Evolutionary conservation across 2,329 filamentous ascomycete genomes (phyloP).

Genomic region (Fusarium chuoi): DNA sequence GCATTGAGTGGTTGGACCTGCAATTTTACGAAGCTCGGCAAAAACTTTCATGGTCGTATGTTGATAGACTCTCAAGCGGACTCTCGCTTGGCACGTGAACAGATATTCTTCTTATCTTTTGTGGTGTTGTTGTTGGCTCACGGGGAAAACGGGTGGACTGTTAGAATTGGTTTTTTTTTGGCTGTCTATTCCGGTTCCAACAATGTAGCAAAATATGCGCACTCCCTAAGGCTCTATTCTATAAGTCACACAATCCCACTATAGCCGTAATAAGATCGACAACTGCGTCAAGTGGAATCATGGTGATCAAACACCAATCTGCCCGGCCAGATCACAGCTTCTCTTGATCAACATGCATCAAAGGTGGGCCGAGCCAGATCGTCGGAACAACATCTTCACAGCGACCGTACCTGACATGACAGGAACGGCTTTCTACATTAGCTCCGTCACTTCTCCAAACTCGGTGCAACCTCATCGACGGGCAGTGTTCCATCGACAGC

Average conservation of each 20-base stretch:
- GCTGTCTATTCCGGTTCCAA: background rate
- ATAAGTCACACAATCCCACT: background rate
- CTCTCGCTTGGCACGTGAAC: background rate
- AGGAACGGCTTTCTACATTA: conserved; percentile 24
- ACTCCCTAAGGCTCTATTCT: background rate
- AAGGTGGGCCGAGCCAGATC: conserved; percentile 24
- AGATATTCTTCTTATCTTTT: background rate
- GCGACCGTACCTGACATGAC: conserved; percentile 27
- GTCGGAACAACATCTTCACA: conserved; percentile 15
- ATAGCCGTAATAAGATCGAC: background rate
- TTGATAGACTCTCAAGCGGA: background rate
- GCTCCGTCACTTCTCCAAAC: conserved; percentile 62
- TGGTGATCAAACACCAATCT: background rate
- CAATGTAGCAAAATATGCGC: background rate
- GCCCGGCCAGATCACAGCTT: background rate
- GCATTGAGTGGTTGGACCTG: background rate
- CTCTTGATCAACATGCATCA: conserved; percentile 4
- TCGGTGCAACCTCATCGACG: conserved; percentile 57
- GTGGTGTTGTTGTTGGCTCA: background rate
- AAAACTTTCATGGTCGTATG: background rate
- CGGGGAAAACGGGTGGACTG: background rate
- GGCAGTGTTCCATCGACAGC: conserved; percentile 58
- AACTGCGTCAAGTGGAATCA: background rate
- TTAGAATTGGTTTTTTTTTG: background rate
- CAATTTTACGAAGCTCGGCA: background rate